phyloP scores from a whole-genome alignment of 2,329 filamentous ascomycete genomes.

The Pseudonectria buxi region DNA sequence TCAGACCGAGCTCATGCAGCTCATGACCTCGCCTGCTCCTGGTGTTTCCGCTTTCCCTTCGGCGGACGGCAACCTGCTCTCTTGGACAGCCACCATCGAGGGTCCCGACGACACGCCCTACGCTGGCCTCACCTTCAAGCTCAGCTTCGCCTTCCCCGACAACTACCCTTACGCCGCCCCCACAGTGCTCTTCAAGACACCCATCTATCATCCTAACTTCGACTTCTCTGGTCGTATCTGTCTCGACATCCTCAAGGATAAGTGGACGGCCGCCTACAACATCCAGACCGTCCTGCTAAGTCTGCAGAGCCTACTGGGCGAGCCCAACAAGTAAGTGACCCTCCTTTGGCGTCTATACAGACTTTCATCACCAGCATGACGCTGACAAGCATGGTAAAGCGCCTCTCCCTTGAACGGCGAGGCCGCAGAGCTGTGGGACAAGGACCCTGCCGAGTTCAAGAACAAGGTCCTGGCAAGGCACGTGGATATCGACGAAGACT shows the following conservation, averaged over 20 bases:
- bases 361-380: not conserved
- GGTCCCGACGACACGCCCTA: constrained; percentile 92
- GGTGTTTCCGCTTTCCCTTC: constrained; percentile 94
- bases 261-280: constrained; percentile 98
- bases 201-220: constrained; percentile 98
- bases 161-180: constrained; percentile 93
- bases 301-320: constrained; percentile 87
- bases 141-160: constrained; percentile 80
- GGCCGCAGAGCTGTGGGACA: constrained; percentile 93
- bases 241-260: constrained; percentile 96
- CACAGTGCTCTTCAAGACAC: constrained; percentile 92
- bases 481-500: constrained; percentile 59
- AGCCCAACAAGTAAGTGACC: constrained; percentile 86
- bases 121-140: constrained; percentile 79
- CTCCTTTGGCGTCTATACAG: not conserved
- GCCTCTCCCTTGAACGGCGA: constrained; percentile 92
- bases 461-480: constrained; percentile 59
- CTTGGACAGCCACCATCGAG: constrained; percentile 89
- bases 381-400: constrained; percentile 41
- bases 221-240: constrained; percentile 97
- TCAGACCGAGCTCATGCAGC: constrained; percentile 95
- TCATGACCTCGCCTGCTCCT: constrained; percentile 92
- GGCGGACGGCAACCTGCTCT: constrained; percentile 80
- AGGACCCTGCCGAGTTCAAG: constrained; percentile 80
- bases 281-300: constrained; percentile 89